Percentiles rank a stretch among this genome's conserved stretches.
phyloP scores from a whole-genome alignment of 176 grass and related monocot genomes.

The Musa schizocarpa region DNA sequence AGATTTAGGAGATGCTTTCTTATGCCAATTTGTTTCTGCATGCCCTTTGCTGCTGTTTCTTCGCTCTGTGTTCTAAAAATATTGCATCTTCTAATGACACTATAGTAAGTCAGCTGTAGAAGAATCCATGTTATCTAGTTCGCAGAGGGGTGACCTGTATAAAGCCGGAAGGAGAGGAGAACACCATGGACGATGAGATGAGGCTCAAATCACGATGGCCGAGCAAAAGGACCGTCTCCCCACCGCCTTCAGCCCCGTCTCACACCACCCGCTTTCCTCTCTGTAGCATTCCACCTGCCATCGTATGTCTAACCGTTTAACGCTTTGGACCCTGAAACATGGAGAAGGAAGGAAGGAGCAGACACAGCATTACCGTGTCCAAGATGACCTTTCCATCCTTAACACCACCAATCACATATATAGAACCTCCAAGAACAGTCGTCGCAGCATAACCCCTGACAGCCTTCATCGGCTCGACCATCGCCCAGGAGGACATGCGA shows the following conservation, averaged over 20 bases:
- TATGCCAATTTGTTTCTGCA: no score
- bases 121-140: no score
- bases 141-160: no score
- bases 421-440: slow-evolving; percentile 27
- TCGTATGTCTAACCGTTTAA: no score
- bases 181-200: no score
- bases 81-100: no score
- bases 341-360: not conserved
- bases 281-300: slow-evolving; percentile 65
- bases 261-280: slow-evolving; percentile 43
- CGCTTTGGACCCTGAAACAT: no score
- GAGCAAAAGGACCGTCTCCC: slow-evolving; percentile 51
- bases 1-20: no score
- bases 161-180: no score
- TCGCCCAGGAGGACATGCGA: slow-evolving; percentile 45
- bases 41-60: no score
- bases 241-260: slow-evolving; percentile 25
- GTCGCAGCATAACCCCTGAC: slow-evolving; percentile 56
- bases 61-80: no score
- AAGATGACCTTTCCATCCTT: slow-evolving; percentile 14
- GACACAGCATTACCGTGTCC: slow-evolving; percentile 36
- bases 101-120: no score
- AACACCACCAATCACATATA: slow-evolving; percentile 48
- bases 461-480: slow-evolving; percentile 28
- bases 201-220: slow-evolving; percentile 31